These are phyloP conservation scores for Microsporum ferrugineum DNA, from an alignment of 2,329 filamentous ascomycete species.

Conservation along the genomic window DNA sequence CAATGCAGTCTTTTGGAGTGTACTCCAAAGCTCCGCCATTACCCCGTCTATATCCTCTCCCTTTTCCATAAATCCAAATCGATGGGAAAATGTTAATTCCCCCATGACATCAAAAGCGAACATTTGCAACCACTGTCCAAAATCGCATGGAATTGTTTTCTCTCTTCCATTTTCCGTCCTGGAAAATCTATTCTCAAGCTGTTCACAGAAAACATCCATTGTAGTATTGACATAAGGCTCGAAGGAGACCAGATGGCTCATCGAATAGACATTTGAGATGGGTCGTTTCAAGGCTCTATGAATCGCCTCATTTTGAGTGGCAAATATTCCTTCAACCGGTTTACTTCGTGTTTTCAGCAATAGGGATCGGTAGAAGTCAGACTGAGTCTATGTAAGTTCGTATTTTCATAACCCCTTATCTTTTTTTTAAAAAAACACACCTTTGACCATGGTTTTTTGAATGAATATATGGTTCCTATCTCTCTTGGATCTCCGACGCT, in stretches of 20 bases:
- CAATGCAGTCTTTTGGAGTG: not conserved
- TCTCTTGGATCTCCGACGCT: slow-evolving; percentile 63
- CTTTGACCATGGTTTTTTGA: slow-evolving; percentile 49
- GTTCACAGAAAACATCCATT: not conserved
- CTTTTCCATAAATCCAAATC: slow-evolving; percentile 16
- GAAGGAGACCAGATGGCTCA: slow-evolving; percentile 1
- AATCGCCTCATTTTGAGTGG: not conserved
- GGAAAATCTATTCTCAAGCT: not conserved
- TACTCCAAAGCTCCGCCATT: not conserved
- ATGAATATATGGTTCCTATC: slow-evolving; percentile 63
- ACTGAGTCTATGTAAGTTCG: not conserved
- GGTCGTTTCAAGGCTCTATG: not conserved
- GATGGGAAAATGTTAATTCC: slow-evolving; percentile 22
- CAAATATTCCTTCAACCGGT: slow-evolving; percentile 2
- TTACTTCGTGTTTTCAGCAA: slow-evolving; percentile 1
- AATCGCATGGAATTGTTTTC: slow-evolving; percentile 7
- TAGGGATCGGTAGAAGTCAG: not conserved
- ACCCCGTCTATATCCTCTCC: slow-evolving; percentile 7
- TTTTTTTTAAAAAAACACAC: slow-evolving; percentile 7
- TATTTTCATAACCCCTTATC: not conserved
- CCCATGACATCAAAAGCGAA: slow-evolving; percentile 21
- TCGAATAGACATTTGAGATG: slow-evolving; percentile 1
- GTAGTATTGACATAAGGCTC: not conserved
- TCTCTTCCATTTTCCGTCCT: not conserved
- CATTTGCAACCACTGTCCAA: slow-evolving; percentile 15